Evolutionary conservation across 2,329 filamentous ascomycete species (phyloP).

Genomic region (Diaporthe sp.): DNA sequence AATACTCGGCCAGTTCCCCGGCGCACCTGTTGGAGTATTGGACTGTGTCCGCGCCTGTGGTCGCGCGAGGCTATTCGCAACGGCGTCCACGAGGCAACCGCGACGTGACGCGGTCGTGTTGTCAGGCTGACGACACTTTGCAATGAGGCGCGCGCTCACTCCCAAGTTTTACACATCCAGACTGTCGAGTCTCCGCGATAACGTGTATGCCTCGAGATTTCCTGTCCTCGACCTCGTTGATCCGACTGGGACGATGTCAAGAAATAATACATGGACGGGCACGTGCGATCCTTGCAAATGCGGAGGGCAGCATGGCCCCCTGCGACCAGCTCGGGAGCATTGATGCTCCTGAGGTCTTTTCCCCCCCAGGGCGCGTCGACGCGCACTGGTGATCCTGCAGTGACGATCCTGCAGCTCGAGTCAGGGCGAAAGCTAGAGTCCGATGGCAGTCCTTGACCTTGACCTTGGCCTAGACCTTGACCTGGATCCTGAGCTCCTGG

Average conservation of each 20-base stretch:
- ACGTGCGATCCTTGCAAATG: conserved; percentile 17
- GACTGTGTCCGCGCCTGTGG: background rate
- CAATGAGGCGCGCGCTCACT: background rate
- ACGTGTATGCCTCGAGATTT: background rate
- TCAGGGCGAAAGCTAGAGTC: conserved; percentile 12
- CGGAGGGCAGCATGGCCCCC: background rate
- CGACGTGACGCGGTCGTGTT: background rate
- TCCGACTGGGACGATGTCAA: background rate
- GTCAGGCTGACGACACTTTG: background rate
- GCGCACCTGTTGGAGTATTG: background rate
- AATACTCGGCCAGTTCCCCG: too few relatives aligned
- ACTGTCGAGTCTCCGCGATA: too few relatives aligned
- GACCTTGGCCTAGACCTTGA: background rate
- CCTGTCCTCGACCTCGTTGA: background rate
- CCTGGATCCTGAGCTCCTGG: background rate
- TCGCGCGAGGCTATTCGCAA: background rate
- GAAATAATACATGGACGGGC: background rate
- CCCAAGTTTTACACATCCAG: background rate
- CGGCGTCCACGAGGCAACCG: background rate
- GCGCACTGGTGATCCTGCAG: conserved; percentile 22
- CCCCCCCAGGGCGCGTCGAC: background rate
- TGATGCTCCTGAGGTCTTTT: conserved; percentile 18
- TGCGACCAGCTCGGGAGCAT: background rate
- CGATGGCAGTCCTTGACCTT: background rate
- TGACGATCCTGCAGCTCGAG: conserved; percentile 31